phyloP scores from a whole-genome alignment of 768 basidiomycete genomes.

The Suillus weaverae region DNA sequence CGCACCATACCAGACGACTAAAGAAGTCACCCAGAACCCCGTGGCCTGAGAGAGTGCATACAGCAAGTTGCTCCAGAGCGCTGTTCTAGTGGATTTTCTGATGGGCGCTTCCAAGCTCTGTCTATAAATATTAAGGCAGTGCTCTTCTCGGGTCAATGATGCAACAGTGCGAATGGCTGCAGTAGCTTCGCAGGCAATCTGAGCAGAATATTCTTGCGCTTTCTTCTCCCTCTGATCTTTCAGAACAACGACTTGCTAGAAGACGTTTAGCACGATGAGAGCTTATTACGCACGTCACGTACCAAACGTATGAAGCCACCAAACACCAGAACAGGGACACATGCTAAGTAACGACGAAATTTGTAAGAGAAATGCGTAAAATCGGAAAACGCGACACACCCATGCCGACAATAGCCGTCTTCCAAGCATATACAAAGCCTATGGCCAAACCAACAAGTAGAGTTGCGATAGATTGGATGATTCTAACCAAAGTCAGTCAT shows the following conservation, averaged over 20 bases:
- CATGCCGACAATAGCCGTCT: conserved; percentile 79
- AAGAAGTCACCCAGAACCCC: conserved; percentile 77
- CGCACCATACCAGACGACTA: conserved; percentile 80
- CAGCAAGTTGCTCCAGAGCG: conserved; percentile 62
- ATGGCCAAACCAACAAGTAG: conserved; percentile 70
- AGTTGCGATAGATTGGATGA: conserved; percentile 75
- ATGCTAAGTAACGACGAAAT: conserved; percentile 42
- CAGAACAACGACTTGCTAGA: conserved; percentile 75
- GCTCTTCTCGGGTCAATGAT: conserved; percentile 80
- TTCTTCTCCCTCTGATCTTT: conserved; percentile 84
- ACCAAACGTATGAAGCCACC: conserved; percentile 83
- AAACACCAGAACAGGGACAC: conserved; percentile 64
- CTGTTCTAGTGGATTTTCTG: conserved; percentile 56
- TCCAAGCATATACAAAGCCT: conserved; percentile 77
- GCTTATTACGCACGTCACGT: conserved; percentile 19
- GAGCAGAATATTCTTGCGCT: conserved; percentile 77
- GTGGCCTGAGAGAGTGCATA: conserved; percentile 76
- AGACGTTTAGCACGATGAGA: neutral
- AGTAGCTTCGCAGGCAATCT: conserved; percentile 90
- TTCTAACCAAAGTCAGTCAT: conserved; percentile 37
- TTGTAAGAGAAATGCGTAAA: neutral
- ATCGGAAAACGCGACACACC: conserved; percentile 40
- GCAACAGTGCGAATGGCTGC: conserved; percentile 90
- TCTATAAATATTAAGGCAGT: conserved; percentile 67
- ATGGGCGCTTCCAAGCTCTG: conserved; percentile 72